Percentiles rank a stretch among this genome's conserved stretches.
Conservation (phyloP, 306 rosid species). For the Elaeagnus macrophylla region DNA sequence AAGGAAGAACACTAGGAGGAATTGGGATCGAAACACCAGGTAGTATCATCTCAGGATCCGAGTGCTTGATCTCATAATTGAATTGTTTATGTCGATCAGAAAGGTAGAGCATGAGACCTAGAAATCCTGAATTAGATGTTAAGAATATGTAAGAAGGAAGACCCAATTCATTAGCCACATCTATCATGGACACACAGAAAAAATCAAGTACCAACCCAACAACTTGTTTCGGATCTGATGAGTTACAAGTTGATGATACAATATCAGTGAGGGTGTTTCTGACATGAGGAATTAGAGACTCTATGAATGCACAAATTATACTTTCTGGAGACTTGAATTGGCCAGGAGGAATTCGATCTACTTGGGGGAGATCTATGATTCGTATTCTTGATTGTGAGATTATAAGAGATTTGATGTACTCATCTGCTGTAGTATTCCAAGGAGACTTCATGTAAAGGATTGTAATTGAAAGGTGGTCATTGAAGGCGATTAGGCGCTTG, state of each 20-base stretch:
- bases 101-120: conserved; percentile 25
- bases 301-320: conserved; percentile 18
- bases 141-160: conserved; percentile 41
- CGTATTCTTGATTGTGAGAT: conserved; percentile 31
- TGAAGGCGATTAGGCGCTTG: conserved; percentile 20
- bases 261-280: conserved; percentile 12
- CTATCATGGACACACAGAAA: conserved; percentile 35
- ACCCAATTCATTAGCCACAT: conserved; percentile 34
- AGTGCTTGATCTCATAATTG: conserved; percentile 17
- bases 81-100: conserved; percentile 14
- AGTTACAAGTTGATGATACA: conserved; percentile 14
- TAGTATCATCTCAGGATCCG: conserved; percentile 21
- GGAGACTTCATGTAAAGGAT: conserved; percentile 30
- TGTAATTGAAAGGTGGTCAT: conserved; percentile 31
- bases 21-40: conserved; percentile 21
- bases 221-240: conserved; percentile 14
- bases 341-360: conserved; percentile 28
- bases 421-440: conserved; percentile 16
- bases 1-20: conserved; percentile 35
- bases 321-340: conserved; percentile 15
- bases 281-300: conserved; percentile 20
- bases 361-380: conserved; percentile 38
- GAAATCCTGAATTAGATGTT: conserved; percentile 36
- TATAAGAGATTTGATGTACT: conserved; percentile 27
- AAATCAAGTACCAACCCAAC: conserved; percentile 42